These are phyloP conservation scores for Lithospermum erythrorhizon DNA, from an alignment of 257 asterid genomes.

Conservation along the genomic window DNA sequence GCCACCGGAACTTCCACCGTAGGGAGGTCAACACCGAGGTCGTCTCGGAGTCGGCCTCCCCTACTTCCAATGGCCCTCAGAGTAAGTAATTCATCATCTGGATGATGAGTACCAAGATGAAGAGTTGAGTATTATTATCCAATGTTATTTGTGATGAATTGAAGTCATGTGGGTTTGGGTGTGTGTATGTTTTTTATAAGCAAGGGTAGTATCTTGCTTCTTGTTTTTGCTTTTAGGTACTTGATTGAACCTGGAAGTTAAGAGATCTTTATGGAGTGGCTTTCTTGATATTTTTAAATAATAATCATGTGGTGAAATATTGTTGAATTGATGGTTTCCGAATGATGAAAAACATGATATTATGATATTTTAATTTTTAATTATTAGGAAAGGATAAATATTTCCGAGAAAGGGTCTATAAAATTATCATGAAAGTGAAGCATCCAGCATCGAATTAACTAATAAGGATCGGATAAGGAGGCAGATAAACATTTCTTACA, in stretches of 20 bases:
- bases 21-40: constrained; percentile 41
- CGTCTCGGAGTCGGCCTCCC: constrained; percentile 26
- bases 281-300: not conserved
- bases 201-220: not conserved
- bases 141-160: too few species aligned
- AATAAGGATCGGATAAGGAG: too few species aligned
- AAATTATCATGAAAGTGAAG: too few species aligned
- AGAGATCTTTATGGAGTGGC: not conserved
- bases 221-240: not conserved
- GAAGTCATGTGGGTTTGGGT: not conserved
- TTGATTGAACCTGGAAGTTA: not conserved
- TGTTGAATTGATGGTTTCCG: not conserved
- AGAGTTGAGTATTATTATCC: too few species aligned
- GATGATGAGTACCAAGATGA: not conserved
- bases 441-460: too few species aligned
- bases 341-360: not conserved
- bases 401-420: too few species aligned
- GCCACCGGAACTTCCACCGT: constrained; percentile 79
- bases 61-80: constrained; percentile 11
- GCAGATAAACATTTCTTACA: too few species aligned
- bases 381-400: not conserved
- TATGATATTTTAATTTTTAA: too few species aligned
- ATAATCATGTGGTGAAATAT: not conserved
- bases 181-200: too few species aligned
- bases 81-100: not conserved